phyloP scores from a whole-genome alignment of 1,139 yeast species.

The Spencermartinsiella ligniputridi region DNA sequence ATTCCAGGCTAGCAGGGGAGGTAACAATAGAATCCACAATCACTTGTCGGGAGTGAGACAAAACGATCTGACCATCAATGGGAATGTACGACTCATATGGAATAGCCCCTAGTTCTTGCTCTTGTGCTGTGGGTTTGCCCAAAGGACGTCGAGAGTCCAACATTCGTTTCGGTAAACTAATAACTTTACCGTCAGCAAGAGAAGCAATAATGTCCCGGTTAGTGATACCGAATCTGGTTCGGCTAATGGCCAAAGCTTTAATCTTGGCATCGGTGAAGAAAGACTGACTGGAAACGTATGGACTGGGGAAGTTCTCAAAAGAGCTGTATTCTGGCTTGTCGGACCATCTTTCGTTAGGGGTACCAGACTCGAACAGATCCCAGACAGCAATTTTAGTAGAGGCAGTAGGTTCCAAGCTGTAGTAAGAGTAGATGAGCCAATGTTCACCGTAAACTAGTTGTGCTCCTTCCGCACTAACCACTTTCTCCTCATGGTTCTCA shows the following conservation, averaged over 20 bases:
- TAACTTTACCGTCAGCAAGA: slow-evolving; percentile 57
- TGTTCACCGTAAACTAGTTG: slow-evolving; percentile 70
- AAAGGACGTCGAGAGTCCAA: slow-evolving; percentile 39
- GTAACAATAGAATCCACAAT: slow-evolving; percentile 38
- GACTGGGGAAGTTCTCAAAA: slow-evolving; percentile 37
- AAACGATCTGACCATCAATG: slow-evolving; percentile 42
- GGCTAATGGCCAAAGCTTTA: slow-evolving; percentile 49
- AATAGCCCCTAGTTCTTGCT: slow-evolving; percentile 55
- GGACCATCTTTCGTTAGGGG: slow-evolving; percentile 42
- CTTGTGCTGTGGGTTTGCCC: slow-evolving; percentile 50
- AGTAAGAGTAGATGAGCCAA: slow-evolving; percentile 73
- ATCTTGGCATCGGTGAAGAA: slow-evolving; percentile 55
- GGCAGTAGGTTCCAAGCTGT: slow-evolving; percentile 45
- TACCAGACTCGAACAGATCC: slow-evolving; percentile 68
- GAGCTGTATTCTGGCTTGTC: slow-evolving; percentile 34
- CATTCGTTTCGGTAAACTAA: slow-evolving; percentile 58
- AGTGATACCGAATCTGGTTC: slow-evolving; percentile 71
- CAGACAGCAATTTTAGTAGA: slow-evolving; percentile 63
- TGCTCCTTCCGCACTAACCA: slow-evolving; percentile 39
- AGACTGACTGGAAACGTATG: slow-evolving; percentile 49
- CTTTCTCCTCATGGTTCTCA: slow-evolving; percentile 38
- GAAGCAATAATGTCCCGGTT: slow-evolving; percentile 60
- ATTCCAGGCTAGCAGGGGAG: slow-evolving; percentile 69
- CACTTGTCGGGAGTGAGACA: slow-evolving; percentile 40
- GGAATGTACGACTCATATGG: slow-evolving; percentile 66